Evolutionary conservation across 1,139 yeast genomes (phyloP), one percentile per base, ranked within the genome.

Genomic region (Taiozyma sp.): DNA sequence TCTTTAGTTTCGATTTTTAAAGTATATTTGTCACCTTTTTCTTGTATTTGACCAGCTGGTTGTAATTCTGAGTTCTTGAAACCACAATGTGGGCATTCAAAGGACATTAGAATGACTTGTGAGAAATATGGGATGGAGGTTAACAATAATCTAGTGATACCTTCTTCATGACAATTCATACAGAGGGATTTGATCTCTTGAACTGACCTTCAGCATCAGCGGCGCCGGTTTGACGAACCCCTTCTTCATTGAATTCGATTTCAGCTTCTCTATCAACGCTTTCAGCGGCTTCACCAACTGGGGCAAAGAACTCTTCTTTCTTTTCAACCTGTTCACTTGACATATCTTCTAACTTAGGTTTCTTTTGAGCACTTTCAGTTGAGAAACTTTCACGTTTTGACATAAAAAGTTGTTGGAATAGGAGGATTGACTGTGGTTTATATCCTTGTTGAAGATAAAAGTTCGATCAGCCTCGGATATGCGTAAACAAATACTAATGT

Each of bases 151-250:
- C 96, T 75, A 16, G 99, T 93, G 48, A 76, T 75, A 54, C 99
- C 99, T 53, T 83, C 78, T 61, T 92, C 73, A 59, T 85, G 90
- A 70, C 99, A 95, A 73, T 90, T 89, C 96, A 95, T 92, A 74
- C 99, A 95, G 49, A 92, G 73, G 22, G 97, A 90, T 66, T 92
- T 95, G 57, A 95, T 81, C 68, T 93, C 98, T 69, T 91, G 97
- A 22, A 93, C 96, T 7, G 96, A n/a, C 97, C 97, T 65, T 82
- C 84, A n/a, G 87, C 85, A 67, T 89, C 97, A 10, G 74, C 73
- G 24, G 91, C 87, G 28, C 88, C 90, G 1, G 90, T 83, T 47
- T 68, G 60, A 44, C 68, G 69, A 30, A 76, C 71, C 38, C 73
- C 78, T 23, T 66, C 63, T 24, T 63, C 66, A 45, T 61, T 61